Evolutionary conservation across 2,329 filamentous ascomycete genomes (phyloP).

Genomic region (Alternaria triticina): DNA sequence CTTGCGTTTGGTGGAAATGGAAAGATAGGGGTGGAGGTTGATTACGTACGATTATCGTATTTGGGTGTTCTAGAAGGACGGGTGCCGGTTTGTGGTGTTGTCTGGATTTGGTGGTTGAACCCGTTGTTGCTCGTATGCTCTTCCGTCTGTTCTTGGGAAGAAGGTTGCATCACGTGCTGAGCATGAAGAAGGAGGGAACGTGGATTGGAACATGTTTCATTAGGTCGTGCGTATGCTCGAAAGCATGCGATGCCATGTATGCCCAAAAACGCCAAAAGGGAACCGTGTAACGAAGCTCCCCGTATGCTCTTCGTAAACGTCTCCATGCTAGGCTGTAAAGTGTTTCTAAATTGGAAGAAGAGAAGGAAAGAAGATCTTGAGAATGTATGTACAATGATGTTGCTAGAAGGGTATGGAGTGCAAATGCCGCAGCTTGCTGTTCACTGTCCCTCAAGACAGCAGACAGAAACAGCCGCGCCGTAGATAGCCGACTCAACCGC

Average conservation of each 20-base stretch:
- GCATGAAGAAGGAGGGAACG: neutral
- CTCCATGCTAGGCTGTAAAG: neutral
- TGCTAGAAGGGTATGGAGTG: constrained; percentile 14
- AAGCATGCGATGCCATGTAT: neutral
- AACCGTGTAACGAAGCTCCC: constrained; percentile 13
- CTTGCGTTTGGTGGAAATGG: neutral
- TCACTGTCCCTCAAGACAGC: constrained; percentile 44
- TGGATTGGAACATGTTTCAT: constrained; percentile 1
- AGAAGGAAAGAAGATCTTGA: neutral
- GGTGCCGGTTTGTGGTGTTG: neutral
- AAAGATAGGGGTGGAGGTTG: neutral
- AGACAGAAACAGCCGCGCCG: constrained; percentile 73
- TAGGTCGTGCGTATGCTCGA: constrained; percentile 2
- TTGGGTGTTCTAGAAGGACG: neutral
- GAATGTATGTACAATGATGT: constrained; percentile 13
- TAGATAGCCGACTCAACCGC: constrained; percentile 77
- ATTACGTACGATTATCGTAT: neutral
- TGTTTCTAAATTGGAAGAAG: constrained; percentile 3
- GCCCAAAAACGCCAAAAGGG: neutral
- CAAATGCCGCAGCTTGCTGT: neutral
- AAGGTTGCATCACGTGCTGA: neutral
- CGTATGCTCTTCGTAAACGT: constrained; percentile 13
- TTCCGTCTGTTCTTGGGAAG: accelerated
- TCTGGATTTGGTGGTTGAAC: neutral
- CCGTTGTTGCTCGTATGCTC: neutral